These are phyloP conservation scores for Mortierella sp. DNA, from an alignment of 371 early-diverging fungal genomes.

Conservation along the genomic window DNA sequence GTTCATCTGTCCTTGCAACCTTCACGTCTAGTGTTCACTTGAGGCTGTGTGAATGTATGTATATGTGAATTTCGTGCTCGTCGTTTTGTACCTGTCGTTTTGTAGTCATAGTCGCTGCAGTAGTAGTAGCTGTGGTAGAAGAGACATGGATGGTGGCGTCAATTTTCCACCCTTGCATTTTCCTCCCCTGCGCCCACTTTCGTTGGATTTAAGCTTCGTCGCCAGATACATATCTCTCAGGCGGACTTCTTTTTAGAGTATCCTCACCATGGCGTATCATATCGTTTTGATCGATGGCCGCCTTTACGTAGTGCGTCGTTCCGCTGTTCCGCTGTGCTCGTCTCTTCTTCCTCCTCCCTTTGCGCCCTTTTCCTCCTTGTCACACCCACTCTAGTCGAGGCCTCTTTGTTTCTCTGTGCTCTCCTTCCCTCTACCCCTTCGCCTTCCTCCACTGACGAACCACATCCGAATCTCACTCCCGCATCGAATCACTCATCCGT, in stretches of 20 bases:
- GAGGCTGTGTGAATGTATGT: too few relatives aligned
- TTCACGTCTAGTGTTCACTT: background rate
- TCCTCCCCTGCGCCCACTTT: too few relatives aligned
- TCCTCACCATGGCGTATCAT: too few relatives aligned
- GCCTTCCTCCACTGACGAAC: too few relatives aligned
- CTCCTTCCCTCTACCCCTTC: background rate
- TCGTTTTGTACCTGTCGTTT: background rate
- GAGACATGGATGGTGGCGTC: background rate
- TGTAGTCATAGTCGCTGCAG: background rate
- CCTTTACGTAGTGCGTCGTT: background rate
- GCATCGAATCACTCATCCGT: too few relatives aligned
- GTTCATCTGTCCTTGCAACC: background rate
- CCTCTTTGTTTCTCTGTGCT: background rate
- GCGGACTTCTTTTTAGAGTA: slow-evolving; percentile 1
- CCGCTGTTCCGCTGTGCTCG: background rate
- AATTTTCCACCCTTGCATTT: background rate
- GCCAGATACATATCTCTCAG: background rate
- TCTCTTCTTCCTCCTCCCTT: background rate
- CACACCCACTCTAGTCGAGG: background rate
- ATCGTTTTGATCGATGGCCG: too few relatives aligned
- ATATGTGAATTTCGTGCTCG: too few relatives aligned
- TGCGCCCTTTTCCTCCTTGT: background rate
- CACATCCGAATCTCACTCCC: background rate
- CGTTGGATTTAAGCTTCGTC: too few relatives aligned
- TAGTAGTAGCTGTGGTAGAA: background rate